Evolutionary conservation across 148 eudicot genomes (phyloP), one percentile per base, ranked within the genome.

Genomic region (Mesembryanthemum crystallinum): DNA sequence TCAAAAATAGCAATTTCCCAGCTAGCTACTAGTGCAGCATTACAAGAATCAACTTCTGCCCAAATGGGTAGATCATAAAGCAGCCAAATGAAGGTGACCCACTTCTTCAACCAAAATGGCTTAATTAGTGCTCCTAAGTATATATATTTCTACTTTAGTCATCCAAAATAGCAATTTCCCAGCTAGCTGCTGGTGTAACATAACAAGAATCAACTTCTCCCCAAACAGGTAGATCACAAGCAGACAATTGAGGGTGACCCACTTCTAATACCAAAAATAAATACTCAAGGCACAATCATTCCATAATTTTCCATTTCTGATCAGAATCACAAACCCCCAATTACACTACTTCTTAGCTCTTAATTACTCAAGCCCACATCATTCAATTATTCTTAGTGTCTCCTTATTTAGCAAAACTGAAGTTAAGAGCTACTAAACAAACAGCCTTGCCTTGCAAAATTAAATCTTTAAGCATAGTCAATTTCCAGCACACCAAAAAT

Each of bases 11-110:
- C 9, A 62, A 28, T 30, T 30, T 32, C 66, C 0, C 13, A 29
- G 17, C 13, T 28, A 35, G 37, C 37, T 15, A n/a, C 17, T 13
- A 1, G 21, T 24, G 8, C 4, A 32, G 35, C 15, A 65, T 37
- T 20, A 35, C 23, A 10, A 13, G 69, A 65, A 65, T 39, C 45
- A 35, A 65, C 39, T 18, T 21, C n/a, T 37, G 15, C 27, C 11
- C 1, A 64, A 64, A 4, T 64, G 69, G 69, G 69, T 65, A 65
- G 69, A 65, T 65, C 69, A 35, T 43, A 65, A n/a, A n/a, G 23
- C 47, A 8, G 13, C 51, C 21, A 65, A 9, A 35, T 39, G 11
- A 11, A 65, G 25, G 15, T 66, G 70, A 66, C 29, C 70, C 51
- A 39, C 51, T 37, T 39, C 1, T 37, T 39, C 28, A 39, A 67